These are phyloP conservation scores for Fraxinus excelsior DNA, from an alignment of 257 asterid species.

Conservation along the genomic window DNA sequence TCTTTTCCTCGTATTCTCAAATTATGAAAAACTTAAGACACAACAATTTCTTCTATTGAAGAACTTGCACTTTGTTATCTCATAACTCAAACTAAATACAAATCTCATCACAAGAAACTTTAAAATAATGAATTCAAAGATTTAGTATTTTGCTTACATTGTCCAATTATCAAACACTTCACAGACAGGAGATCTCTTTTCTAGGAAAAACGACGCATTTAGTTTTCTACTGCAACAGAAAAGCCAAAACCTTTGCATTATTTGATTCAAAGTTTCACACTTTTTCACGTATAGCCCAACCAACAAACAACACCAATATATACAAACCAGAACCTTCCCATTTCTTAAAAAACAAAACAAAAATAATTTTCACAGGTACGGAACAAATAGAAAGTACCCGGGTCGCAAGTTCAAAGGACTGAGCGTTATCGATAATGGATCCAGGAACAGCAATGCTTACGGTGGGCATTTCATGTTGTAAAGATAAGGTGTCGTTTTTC, in stretches of 20 bases:
- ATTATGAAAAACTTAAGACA: background rate
- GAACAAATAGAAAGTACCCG: slow-evolving; percentile 41
- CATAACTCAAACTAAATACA: background rate
- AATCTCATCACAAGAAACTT: background rate
- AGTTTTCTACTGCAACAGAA: background rate
- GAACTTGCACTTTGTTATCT: background rate
- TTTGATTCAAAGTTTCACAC: background rate
- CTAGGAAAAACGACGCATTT: background rate
- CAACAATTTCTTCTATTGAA: no score
- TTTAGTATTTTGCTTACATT: background rate
- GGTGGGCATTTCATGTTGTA: slow-evolving; percentile 47
- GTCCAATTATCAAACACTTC: slow-evolving; percentile 2
- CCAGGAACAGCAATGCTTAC: slow-evolving; percentile 79
- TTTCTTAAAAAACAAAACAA: background rate
- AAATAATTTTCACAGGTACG: background rate
- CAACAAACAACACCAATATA: slow-evolving; percentile 9
- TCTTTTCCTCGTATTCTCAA: background rate
- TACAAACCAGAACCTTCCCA: background rate
- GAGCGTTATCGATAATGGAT: slow-evolving; percentile 77
- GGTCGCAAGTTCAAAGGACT: slow-evolving; percentile 86
- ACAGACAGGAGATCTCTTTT: background rate
- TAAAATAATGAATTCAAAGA: background rate
- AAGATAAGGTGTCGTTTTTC: slow-evolving; percentile 26
- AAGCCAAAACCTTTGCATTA: background rate
- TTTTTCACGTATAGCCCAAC: background rate